Base-by-base conservation (phyloP, 2,329 filamentous ascomycete genomes). In the Nothopassalora personata region DNA sequence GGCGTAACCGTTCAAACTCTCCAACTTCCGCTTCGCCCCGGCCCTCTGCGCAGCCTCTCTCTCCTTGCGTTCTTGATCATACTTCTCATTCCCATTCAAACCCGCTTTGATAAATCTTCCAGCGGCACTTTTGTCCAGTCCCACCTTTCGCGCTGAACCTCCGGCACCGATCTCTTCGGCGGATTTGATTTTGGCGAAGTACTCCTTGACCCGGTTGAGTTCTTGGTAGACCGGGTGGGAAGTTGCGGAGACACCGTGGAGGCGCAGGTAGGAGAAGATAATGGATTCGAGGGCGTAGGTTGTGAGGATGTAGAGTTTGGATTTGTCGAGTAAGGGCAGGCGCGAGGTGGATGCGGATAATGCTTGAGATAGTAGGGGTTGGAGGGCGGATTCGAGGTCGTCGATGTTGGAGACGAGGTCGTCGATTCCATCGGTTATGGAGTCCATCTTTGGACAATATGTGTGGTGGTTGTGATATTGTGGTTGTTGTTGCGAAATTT, bases 231-330 rank as follows among this genome's bases (percentile, higher is more conserved):
- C 85, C 30, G 90, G 83, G 72, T 97, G 93, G 54, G 88, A 82
- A 73, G 89, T 91, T n/a, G 89, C 87, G 70, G 96, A 84, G 31
- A 87, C 81, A 58, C 89, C 91, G 66, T 91, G 86, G 8, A 97
- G 82, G 62, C 87, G 86, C 23, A 99, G 80, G 62, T 89, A 87
- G 54, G 88, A 90, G 75, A 96, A 97, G 7, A 99, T 78, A 9
- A 96, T 79, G 0, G 92, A 95, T 71, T 97, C 93, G 63, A 99
- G 87, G 0, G 92, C 84, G 73, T 97, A 99, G 18, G 91, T 88
- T 54, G 87, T 81, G 19, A 96, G 80, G n/a, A 94, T 87, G 72
- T 95, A 91, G 60, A 97, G 85, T 77, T 97, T 97, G 7, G 94
- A 91, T 77, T 91, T 92, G 79, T 97, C 93, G 61, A 99, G 81